Evolutionary conservation across 106 monocot genomes (phyloP), one percentile per base, ranked within the genome.

Genomic region (Agapanthus africanus): DNA sequence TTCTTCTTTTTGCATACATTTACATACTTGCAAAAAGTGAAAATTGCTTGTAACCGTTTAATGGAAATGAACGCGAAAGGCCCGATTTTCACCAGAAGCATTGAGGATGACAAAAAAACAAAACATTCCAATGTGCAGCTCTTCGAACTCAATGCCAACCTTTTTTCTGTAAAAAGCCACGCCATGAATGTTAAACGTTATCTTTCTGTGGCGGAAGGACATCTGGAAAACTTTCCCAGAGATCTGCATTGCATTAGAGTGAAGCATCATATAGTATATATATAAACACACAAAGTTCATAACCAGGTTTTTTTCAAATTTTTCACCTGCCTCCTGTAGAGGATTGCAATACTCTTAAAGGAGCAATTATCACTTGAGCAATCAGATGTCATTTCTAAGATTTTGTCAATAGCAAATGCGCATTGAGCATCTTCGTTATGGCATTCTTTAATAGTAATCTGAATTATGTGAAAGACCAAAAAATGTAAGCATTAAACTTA

Each of bases 111-210:
- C 39, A 18, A 32, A 25, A 14, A 25, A 37, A 4, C 37, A 70
- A 25, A 70, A 37, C 7, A 36, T 54, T 32, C 5, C 50, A 69
- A 54, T 13, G n/a, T n/a, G 37, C 1, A 66, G 40, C 16, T 39
- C 21, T 51, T 38, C 8, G 19, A 64, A 71, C 26, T 37, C 39
- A 23, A 40, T 1, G n/a, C 35, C 4, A 74, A 91, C 91, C 95
- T 95, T 95, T 88, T 91, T 95, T 71, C 95, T 85, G 56, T 95
- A 95, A 76, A 95, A 95, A 67, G 95, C 95, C 14, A 91, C 91
- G 37, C 95, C 95, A 72, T 91, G 94, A 64, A 83, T 36, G 62
- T 91, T 95, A 67, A 95, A 95, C 36, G 95, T 91, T 62, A 95
- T 88, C 76, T 85, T 91, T 46, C 88, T 83, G 59, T 85, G 69